These are phyloP conservation scores for Avena sativa DNA, from an alignment of 176 grass and related monocot species.

Conservation along the genomic window DNA sequence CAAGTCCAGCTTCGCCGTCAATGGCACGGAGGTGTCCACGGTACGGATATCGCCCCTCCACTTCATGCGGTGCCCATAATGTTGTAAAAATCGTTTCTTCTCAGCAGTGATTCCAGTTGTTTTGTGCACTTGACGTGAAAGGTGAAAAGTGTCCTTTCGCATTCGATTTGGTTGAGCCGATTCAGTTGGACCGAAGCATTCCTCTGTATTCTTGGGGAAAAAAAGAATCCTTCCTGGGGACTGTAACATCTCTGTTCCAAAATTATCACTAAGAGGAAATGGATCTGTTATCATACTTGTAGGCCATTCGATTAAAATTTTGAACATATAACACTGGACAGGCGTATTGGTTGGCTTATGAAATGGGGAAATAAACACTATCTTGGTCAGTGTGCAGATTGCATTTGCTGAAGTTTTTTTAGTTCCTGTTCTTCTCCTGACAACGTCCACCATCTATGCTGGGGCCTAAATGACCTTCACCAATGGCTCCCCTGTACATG, in stretches of 20 bases:
- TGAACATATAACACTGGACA: not conserved
- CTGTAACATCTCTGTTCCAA: not conserved
- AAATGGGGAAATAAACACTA: not conserved
- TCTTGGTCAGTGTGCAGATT: not conserved
- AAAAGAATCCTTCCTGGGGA: not conserved
- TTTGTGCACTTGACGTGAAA: not conserved
- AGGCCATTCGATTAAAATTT: not conserved
- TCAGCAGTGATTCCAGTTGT: not conserved
- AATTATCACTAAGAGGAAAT: not conserved
- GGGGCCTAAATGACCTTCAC: not conserved
- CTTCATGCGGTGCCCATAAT: not conserved
- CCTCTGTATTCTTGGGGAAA: not conserved
- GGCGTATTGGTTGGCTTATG: not conserved
- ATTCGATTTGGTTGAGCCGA: conserved; percentile 5
- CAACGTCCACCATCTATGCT: not conserved
- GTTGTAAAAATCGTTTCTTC: conserved; percentile 1
- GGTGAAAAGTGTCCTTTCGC: not conserved
- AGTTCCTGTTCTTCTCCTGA: not conserved
- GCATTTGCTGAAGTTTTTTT: not conserved
- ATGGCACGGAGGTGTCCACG: conserved; percentile 73
- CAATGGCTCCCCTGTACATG: not conserved
- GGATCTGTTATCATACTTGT: not conserved
- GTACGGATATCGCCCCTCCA: conserved; percentile 43
- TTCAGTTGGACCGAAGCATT: not conserved
- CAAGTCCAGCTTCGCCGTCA: conserved; percentile 75